Percentiles rank a stretch among this genome's conserved stretches.
phyloP scores from a whole-genome alignment of 176 grass and related monocot genomes.

The Musa schizocarpa region DNA sequence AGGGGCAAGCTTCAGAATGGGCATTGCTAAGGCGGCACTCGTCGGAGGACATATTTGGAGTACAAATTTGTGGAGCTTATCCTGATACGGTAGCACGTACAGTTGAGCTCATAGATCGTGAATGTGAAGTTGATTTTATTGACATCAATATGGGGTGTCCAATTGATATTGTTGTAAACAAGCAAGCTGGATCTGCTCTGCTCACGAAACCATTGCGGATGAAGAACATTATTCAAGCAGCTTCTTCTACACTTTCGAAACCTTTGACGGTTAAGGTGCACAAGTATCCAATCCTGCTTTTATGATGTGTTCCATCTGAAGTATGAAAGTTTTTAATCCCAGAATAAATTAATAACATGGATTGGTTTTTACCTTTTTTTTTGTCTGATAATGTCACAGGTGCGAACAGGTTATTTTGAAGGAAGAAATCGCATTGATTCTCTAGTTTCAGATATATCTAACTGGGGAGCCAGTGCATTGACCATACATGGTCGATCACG shows the following conservation, averaged over 20 bases:
- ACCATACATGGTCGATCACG: constrained; percentile 88
- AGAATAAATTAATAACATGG: neutral
- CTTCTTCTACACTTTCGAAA: constrained; percentile 44
- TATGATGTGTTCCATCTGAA: neutral
- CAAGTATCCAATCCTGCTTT: neutral
- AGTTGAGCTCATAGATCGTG: constrained; percentile 73
- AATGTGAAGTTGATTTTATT: constrained; percentile 76
- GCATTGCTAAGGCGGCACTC: constrained; percentile 76
- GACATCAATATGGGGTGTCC: constrained; percentile 98
- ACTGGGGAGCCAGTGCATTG: constrained; percentile 70
- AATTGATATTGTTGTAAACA: constrained; percentile 85
- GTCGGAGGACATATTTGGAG: constrained; percentile 85
- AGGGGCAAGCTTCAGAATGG: constrained; percentile 98
- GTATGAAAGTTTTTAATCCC: neutral
- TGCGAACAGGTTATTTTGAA: constrained; percentile 90
- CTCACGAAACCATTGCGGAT: constrained; percentile 73
- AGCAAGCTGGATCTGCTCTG: constrained; percentile 79
- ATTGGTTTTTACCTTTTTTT: neutral
- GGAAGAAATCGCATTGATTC: constrained; percentile 91
- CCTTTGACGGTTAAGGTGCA: constrained; percentile 82
- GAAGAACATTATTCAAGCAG: constrained; percentile 78
- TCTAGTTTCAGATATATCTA: constrained; percentile 64
- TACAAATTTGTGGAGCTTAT: constrained; percentile 86
- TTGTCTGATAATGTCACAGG: constrained; percentile 32
- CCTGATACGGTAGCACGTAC: constrained; percentile 70